phyloP scores from a whole-genome alignment of 2,329 filamentous ascomycete genomes.

The Colletotrichum filicis region DNA sequence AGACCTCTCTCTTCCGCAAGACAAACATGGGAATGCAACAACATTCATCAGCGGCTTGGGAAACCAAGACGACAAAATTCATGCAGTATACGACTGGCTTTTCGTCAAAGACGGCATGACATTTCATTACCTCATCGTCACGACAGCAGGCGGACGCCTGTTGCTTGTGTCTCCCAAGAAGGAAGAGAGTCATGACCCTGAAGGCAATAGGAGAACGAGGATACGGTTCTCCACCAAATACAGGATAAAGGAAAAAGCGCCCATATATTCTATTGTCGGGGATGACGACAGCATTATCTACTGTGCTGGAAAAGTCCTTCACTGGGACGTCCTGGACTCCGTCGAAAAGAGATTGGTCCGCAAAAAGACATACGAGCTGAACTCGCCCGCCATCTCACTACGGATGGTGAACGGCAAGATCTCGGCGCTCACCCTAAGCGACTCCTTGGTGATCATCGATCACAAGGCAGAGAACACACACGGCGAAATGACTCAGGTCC shows the following conservation, averaged over 20 bases:
- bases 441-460: constrained; percentile 68
- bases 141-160: constrained; percentile 64
- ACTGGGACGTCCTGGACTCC: constrained; percentile 66
- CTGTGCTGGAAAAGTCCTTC: constrained; percentile 63
- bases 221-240: constrained; percentile 29
- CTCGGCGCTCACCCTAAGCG: constrained; percentile 61
- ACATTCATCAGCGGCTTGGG: constrained; percentile 67
- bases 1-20: constrained; percentile 59
- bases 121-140: constrained; percentile 72
- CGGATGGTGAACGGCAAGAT: constrained; percentile 58
- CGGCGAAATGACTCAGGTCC: constrained; percentile 51
- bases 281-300: constrained; percentile 67
- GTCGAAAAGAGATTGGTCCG: constrained; percentile 61
- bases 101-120: constrained; percentile 65
- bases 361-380: constrained; percentile 58
- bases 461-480: constrained; percentile 50
- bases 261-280: constrained; percentile 67
- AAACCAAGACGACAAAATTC: constrained; percentile 66
- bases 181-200: constrained; percentile 28
- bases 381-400: constrained; percentile 64
- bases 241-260: constrained; percentile 41
- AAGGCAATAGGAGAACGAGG: constrained; percentile 36
- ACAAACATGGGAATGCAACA: constrained; percentile 52
- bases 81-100: constrained; percentile 72
- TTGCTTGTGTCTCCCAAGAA: constrained; percentile 56